These are phyloP conservation scores for Vinca minor DNA, from an alignment of 257 asterid genomes.

Conservation along the genomic window DNA sequence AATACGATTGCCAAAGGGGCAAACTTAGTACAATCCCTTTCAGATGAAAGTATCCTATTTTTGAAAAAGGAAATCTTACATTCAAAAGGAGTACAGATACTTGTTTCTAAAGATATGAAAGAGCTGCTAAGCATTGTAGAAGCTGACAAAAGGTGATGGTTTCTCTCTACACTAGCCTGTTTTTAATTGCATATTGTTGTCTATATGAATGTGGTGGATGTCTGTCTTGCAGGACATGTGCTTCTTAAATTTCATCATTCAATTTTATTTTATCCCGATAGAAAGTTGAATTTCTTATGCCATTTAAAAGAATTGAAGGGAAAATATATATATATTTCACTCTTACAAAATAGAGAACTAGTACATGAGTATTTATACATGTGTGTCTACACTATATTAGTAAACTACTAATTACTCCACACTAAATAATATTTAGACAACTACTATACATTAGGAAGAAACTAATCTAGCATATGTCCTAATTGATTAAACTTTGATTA, in stretches of 20 bases:
- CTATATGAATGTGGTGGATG: not conserved
- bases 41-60: slow-evolving; percentile 58
- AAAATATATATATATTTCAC: no score
- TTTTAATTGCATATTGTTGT: not conserved
- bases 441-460: no score
- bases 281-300: not conserved
- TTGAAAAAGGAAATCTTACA: slow-evolving; percentile 73
- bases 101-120: slow-evolving; percentile 77
- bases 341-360: no score
- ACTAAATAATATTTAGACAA: no score
- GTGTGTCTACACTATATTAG: no score
- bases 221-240: not conserved
- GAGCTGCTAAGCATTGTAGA: slow-evolving; percentile 91
- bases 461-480: no score
- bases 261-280: not conserved
- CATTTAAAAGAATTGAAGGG: no score
- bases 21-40: slow-evolving; percentile 71
- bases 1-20: slow-evolving; percentile 91
- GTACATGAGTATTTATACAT: no score
- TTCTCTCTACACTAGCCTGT: not conserved
- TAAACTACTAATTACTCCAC: no score
- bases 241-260: slow-evolving; percentile 7
- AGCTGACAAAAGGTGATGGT: slow-evolving; percentile 76
- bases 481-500: no score
- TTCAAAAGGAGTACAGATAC: slow-evolving; percentile 67